phyloP scores from a whole-genome alignment of 768 basidiomycete species.

The Lyophyllum shimeji region DNA sequence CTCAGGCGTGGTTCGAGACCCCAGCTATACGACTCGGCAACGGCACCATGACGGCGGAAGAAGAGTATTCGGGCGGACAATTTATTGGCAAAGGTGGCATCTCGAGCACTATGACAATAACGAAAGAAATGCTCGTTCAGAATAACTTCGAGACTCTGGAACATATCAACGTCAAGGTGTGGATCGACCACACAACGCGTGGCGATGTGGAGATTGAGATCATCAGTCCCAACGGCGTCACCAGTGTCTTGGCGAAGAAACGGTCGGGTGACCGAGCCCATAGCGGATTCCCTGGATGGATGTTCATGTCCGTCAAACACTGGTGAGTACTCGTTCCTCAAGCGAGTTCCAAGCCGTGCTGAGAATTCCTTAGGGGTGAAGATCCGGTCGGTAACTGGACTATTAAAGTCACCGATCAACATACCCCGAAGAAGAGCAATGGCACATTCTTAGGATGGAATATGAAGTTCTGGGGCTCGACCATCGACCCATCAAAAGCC shows the following conservation, averaged over 20 bases:
- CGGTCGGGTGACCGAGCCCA: constrained; percentile 63
- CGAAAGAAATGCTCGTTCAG: constrained; percentile 59
- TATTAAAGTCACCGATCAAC: constrained; percentile 80
- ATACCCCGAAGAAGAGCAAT: constrained; percentile 47
- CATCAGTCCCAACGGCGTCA: constrained; percentile 80
- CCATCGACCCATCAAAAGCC: constrained; percentile 69
- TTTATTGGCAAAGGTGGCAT: constrained; percentile 68
- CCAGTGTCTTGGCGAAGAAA: constrained; percentile 76
- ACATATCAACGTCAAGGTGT: constrained; percentile 90
- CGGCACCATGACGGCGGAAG: constrained; percentile 54
- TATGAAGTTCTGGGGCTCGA: constrained; percentile 89
- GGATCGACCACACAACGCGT: constrained; percentile 83
- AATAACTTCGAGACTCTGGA: constrained; percentile 88
- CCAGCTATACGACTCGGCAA: constrained; percentile 66
- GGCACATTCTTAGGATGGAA: constrained; percentile 88
- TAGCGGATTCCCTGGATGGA: constrained; percentile 90
- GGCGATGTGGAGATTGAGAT: constrained; percentile 95
- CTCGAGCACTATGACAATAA: constrained; percentile 61
- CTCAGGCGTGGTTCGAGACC: constrained; percentile 87
- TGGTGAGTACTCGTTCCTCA: constrained; percentile 57
- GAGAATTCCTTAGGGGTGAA: constrained; percentile 71
- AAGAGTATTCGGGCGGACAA: constrained; percentile 60
- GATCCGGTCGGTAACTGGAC: constrained; percentile 90
- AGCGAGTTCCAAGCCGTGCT: constrained; percentile 11
- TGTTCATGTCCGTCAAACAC: constrained; percentile 98